Percentiles rank a stretch among this genome's conserved stretches.
phyloP scores from a whole-genome alignment of 805 yeast species.

The Lachancea dasiensis region DNA sequence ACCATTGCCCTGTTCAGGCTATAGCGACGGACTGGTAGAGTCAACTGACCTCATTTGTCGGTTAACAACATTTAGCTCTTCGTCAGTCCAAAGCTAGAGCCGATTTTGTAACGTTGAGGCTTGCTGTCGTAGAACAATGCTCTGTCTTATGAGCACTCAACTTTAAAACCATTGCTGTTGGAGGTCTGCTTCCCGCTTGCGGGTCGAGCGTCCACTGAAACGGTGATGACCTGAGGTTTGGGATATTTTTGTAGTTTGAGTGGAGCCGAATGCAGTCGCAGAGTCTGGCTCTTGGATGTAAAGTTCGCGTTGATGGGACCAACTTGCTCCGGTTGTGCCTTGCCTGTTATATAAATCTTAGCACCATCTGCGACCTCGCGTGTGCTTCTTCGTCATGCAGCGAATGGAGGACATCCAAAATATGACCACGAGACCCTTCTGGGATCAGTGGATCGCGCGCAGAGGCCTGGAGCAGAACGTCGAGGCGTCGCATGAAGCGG shows the following conservation, averaged over 20 bases:
- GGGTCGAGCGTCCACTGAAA: slow-evolving; percentile 81
- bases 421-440: slow-evolving; percentile 4
- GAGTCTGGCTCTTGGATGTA: no score
- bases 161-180: slow-evolving; percentile 98
- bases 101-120: slow-evolving; percentile 3
- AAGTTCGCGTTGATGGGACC: neutral
- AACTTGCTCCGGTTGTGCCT: no score
- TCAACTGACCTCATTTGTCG: slow-evolving; percentile 2
- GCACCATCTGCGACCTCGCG: slow-evolving; percentile 24
- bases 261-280: no score
- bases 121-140: slow-evolving; percentile 8
- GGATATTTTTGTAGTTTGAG: no score
- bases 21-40: slow-evolving; percentile 2
- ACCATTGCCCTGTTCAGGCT: slow-evolving; percentile 6
- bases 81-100: neutral
- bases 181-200: slow-evolving; percentile 66
- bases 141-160: slow-evolving; percentile 37
- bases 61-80: slow-evolving; percentile 1
- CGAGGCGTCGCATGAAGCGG: slow-evolving; percentile 26
- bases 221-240: slow-evolving; percentile 93
- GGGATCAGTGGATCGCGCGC: slow-evolving; percentile 13
- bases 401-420: slow-evolving; percentile 14
- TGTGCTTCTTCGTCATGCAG: slow-evolving; percentile 23
- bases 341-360: slow-evolving; percentile 19
- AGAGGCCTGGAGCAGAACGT: slow-evolving; percentile 21